Evolutionary conservation across 2,329 filamentous ascomycete species (phyloP).

Genomic region (Claviceps quebecensis): DNA sequence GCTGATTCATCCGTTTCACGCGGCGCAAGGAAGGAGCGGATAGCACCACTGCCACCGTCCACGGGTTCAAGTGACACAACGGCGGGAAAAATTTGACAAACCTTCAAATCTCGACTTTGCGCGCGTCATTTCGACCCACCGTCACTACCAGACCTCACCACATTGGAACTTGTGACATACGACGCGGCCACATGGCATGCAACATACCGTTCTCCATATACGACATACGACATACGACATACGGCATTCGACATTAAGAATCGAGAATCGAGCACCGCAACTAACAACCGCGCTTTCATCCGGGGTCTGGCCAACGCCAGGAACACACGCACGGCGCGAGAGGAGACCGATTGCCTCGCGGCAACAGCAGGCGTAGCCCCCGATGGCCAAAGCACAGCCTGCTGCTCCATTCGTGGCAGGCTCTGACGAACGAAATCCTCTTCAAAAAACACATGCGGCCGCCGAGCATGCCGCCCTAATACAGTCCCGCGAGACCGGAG

Average conservation of each 20-base stretch:
- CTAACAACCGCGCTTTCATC: no score
- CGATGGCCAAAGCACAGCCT: constrained; percentile 21
- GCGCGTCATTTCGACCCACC: neutral
- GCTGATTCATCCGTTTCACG: no score
- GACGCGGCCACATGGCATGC: no score
- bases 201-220: no score
- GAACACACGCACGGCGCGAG: neutral
- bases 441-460: constrained; percentile 16
- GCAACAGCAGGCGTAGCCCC: neutral
- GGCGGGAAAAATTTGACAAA: neutral
- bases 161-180: no score
- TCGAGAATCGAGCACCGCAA: neutral
- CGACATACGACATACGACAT: neutral
- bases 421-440: constrained; percentile 17
- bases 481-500: constrained; percentile 49
- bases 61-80: neutral
- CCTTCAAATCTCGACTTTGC: neutral
- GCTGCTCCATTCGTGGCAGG: constrained; percentile 14
- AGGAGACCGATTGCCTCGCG: neutral
- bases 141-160: neutral
- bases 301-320: no score
- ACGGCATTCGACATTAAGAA: neutral
- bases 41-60: neutral
- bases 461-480: constrained; percentile 28
- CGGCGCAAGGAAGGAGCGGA: no score